phyloP scores from a whole-genome alignment of 2,329 filamentous ascomycete species.

The Ophiostoma ips region DNA sequence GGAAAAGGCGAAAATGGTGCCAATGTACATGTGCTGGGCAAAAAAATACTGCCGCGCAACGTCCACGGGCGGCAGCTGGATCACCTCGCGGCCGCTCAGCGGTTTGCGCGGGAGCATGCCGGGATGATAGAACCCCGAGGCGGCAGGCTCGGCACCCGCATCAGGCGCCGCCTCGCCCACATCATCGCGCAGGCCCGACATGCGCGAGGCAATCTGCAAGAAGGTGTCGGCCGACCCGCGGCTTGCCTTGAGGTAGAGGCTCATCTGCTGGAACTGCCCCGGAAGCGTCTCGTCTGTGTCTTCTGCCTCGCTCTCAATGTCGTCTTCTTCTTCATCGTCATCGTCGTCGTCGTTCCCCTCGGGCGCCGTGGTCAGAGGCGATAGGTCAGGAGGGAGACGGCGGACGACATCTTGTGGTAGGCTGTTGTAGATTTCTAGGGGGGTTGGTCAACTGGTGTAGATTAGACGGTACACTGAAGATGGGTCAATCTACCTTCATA shows the following conservation, averaged over 20 bases:
- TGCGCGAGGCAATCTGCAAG: conserved; percentile 22
- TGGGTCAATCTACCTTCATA: conserved; percentile 8
- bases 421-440: conserved; percentile 6
- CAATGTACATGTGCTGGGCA: conserved; percentile 41
- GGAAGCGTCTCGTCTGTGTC: conserved; percentile 3
- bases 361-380: background rate
- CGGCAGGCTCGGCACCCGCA: conserved; percentile 18
- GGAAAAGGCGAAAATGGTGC: conserved; percentile 41
- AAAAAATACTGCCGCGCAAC: conserved; percentile 28
- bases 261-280: conserved; percentile 12
- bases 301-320: background rate
- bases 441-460: background rate
- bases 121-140: conserved; percentile 22
- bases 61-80: conserved; percentile 31
- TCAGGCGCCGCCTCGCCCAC: background rate
- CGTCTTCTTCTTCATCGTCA: background rate
- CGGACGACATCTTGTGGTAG: background rate
- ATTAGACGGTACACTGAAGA: no score
- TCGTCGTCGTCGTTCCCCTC: background rate
- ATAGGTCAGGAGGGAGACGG: background rate
- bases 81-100: conserved; percentile 10
- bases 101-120: conserved; percentile 20
- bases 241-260: conserved; percentile 17
- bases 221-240: conserved; percentile 26
- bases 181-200: conserved; percentile 16